Percentiles rank a stretch among this genome's conserved stretches.
Conservation (phyloP, 1,284 basidiomycete species). For the Ceratobasidium sp. region DNA sequence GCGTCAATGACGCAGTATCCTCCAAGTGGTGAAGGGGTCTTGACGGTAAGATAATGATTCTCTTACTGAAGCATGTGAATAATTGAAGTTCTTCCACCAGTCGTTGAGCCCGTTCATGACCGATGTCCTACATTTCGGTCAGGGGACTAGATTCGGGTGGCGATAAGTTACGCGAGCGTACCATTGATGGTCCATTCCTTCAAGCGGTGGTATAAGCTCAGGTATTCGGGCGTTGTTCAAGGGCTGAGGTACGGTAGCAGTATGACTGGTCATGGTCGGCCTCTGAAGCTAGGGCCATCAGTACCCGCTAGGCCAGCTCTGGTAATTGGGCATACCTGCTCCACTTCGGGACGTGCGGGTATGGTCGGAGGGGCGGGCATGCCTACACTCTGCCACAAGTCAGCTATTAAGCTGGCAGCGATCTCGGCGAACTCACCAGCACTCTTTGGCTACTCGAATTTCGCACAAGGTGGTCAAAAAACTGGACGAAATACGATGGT, state of each 20-base stretch:
- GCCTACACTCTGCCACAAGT: not conserved
- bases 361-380: not conserved
- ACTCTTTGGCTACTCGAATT: conserved; percentile 13
- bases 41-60: no score
- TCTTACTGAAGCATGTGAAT: no score
- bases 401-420: not conserved
- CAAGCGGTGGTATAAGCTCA: conserved; percentile 39
- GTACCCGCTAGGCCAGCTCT: not conserved
- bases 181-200: conserved; percentile 39
- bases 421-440: not conserved
- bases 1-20: no score
- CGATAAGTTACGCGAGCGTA: not conserved
- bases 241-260: not conserved
- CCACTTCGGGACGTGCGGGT: not conserved
- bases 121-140: conserved; percentile 2
- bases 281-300: not conserved
- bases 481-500: conserved; percentile 36
- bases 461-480: conserved; percentile 33
- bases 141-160: not conserved
- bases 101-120: conserved; percentile 35
- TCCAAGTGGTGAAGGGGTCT: no score
- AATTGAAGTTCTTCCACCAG: conserved; percentile 42
- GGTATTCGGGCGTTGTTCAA: not conserved
- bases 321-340: not conserved
- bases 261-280: not conserved